A percentile compares a stretch with the other conserved stretches of the same genome.
phyloP scores from a whole-genome alignment of 345 rosid species.

The Aegle marmelos region DNA sequence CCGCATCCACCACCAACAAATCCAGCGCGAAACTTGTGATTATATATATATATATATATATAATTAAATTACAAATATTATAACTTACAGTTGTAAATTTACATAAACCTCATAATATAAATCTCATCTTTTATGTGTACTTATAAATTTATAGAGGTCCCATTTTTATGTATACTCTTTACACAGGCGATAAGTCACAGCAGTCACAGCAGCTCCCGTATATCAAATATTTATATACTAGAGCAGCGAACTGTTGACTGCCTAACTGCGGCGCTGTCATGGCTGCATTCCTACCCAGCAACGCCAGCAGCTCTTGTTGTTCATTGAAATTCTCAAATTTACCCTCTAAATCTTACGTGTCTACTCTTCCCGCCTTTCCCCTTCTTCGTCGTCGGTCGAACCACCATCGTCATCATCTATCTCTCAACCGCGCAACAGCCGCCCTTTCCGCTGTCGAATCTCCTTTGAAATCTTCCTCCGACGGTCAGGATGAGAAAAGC shows the following conservation, averaged over 20 bases:
- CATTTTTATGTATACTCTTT: too few species aligned
- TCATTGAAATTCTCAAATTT: background rate
- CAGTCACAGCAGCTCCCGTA: too few species aligned
- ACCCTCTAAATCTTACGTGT: background rate
- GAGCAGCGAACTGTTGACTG: background rate
- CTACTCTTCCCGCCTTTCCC: slow-evolving; percentile 2
- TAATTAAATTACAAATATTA: too few species aligned
- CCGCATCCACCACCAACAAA: background rate
- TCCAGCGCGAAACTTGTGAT: background rate
- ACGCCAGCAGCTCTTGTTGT: background rate
- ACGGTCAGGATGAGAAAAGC: slow-evolving; percentile 26
- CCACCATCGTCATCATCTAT: background rate
- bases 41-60: too few species aligned
- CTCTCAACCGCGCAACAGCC: slow-evolving; percentile 14
- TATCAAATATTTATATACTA: too few species aligned
- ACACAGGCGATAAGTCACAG: too few species aligned
- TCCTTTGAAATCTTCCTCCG: slow-evolving; percentile 23
- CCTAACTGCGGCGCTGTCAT: background rate
- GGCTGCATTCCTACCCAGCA: slow-evolving; percentile 6
- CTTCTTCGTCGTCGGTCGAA: background rate
- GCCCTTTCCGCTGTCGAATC: slow-evolving; percentile 28
- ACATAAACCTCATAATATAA: too few species aligned
- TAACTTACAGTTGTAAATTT: too few species aligned
- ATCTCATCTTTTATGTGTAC: too few species aligned
- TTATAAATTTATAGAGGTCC: too few species aligned